Evolutionary conservation across 202 grass and related monocot species (phyloP).

Genomic region (Carex arenaria): DNA sequence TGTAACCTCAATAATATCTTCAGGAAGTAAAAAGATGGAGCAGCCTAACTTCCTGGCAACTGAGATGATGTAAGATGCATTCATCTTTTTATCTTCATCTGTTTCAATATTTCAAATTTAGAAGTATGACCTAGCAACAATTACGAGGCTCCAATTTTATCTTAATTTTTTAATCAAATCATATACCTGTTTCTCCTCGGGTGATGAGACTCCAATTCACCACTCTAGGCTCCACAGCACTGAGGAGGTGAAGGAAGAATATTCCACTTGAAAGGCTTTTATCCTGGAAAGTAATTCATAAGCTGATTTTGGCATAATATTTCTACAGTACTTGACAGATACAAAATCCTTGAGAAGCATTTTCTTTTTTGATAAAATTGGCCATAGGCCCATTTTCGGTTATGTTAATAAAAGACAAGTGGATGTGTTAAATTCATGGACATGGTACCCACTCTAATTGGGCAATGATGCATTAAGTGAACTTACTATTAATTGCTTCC

Average conservation of each 20-base stretch:
- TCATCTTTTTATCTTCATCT: slow-evolving; percentile 98
- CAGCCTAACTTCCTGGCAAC: slow-evolving; percentile 96
- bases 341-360: neutral
- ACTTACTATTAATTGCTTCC: neutral
- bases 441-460: neutral
- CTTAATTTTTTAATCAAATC: neutral
- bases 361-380: neutral
- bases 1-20: slow-evolving; percentile 88
- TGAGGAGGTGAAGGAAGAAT: slow-evolving; percentile 83
- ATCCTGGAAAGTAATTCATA: slow-evolving; percentile 53
- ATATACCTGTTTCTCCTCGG: slow-evolving; percentile 78
- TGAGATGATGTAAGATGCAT: slow-evolving; percentile 94
- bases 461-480: neutral
- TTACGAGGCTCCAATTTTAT: neutral
- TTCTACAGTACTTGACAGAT: neutral
- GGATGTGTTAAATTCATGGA: neutral
- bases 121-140: neutral
- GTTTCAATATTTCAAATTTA: slow-evolving; percentile 14
- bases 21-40: slow-evolving; percentile 90
- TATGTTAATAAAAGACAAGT: neutral
- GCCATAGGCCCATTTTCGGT: neutral
- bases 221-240: slow-evolving; percentile 75
- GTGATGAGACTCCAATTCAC: slow-evolving; percentile 96
- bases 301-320: neutral
- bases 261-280: slow-evolving; percentile 89